phyloP scores from a whole-genome alignment of 495 filamentous ascomycete genomes.

The Podospora pseudopauciseta region DNA sequence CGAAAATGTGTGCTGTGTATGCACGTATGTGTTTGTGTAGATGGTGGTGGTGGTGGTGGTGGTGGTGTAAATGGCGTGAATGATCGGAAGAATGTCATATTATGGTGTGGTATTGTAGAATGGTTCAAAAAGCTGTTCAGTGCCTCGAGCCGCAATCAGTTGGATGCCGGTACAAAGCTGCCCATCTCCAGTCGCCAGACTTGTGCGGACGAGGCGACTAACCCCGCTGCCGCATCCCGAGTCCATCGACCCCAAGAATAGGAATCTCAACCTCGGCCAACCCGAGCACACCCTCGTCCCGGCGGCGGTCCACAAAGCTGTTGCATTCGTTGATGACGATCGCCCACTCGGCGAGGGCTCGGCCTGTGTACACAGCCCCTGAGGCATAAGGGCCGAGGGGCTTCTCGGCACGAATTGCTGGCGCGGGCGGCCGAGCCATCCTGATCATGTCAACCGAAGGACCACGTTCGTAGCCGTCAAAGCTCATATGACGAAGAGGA shows the following conservation, averaged over 20 bases:
- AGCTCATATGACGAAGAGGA: constrained; percentile 4
- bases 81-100: not conserved
- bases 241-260: constrained; percentile 77
- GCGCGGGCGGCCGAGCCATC: constrained; percentile 5
- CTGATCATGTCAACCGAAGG: constrained; percentile 16
- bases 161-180: not conserved
- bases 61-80: not conserved
- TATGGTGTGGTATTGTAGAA: not conserved
- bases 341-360: constrained; percentile 89
- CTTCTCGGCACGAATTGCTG: constrained; percentile 33
- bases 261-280: constrained; percentile 83
- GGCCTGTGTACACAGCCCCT: constrained; percentile 68
- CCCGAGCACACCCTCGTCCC: constrained; percentile 75
- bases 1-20: constrained; percentile 1
- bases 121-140: not conserved
- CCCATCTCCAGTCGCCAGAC: constrained; percentile 9
- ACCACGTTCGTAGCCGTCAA: constrained; percentile 20
- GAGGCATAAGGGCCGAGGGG: constrained; percentile 38
- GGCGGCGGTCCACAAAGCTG: constrained; percentile 83
- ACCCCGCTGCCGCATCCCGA: constrained; percentile 52
- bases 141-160: not conserved
- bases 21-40: not conserved
- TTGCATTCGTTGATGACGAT: constrained; percentile 83
- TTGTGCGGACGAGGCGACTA: constrained; percentile 5
- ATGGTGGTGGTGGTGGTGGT: not conserved